Evolutionary conservation across 148 eudicot species (phyloP).

Genomic region (Chenopodium suecicum): DNA sequence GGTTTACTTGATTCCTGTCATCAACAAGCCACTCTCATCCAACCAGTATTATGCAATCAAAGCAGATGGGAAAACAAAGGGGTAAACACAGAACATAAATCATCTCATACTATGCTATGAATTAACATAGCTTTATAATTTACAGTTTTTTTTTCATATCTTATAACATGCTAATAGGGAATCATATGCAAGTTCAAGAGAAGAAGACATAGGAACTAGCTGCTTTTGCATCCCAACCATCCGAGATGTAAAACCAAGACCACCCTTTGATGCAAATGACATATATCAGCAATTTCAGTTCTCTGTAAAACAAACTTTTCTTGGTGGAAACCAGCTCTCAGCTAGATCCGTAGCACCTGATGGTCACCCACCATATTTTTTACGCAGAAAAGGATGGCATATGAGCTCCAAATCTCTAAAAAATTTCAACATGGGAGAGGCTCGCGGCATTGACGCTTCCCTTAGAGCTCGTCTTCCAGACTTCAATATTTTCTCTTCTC

Average conservation of each 20-base stretch:
- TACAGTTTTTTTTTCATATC: background rate
- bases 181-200: conserved; percentile 18
- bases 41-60: conserved; percentile 32
- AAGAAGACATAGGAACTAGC: conserved; percentile 12
- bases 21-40: conserved; percentile 31
- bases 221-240: conserved; percentile 12
- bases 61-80: conserved; percentile 21
- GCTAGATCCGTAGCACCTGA: conserved; percentile 48
- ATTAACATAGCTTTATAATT: too few relatives aligned
- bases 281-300: conserved; percentile 58
- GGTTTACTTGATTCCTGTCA: conserved; percentile 28
- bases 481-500: conserved; percentile 23
- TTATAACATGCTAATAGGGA: conserved; percentile 5
- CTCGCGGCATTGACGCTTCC: conserved; percentile 18
- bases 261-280: conserved; percentile 22
- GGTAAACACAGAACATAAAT: conserved; percentile 13
- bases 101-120: background rate
- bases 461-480: conserved; percentile 45
- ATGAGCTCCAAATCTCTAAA: conserved; percentile 32
- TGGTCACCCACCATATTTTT: conserved; percentile 48
- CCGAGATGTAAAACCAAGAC: conserved; percentile 24
- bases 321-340: background rate
- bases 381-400: conserved; percentile 37
- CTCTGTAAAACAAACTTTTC: conserved; percentile 8
- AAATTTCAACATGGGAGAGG: conserved; percentile 37